These are phyloP conservation scores for Plasmodium knowlesi DNA, from an alignment of 169 alveolate species.

Conservation along the genomic window DNA sequence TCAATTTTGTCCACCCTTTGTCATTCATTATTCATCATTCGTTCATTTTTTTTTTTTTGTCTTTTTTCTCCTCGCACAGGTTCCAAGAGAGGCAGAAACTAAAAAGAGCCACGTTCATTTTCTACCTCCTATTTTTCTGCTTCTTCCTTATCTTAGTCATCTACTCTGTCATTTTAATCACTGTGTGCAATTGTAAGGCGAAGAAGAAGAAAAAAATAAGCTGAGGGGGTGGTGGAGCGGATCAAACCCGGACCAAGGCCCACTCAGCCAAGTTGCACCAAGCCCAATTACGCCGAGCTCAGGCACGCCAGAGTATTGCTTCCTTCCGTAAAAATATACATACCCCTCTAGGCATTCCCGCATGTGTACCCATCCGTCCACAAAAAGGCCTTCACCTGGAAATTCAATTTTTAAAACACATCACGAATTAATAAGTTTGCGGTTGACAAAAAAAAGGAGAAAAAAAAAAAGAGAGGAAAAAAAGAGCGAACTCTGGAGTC, in stretches of 20 bases:
- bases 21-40: neutral
- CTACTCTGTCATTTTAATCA: slow-evolving; percentile 16
- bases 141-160: slow-evolving; percentile 2
- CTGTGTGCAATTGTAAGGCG: slow-evolving; percentile 6
- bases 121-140: slow-evolving; percentile 7
- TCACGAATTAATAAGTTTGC: neutral
- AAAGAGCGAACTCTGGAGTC: neutral
- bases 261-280: neutral
- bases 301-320: neutral
- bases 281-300: no score
- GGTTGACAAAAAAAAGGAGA: neutral
- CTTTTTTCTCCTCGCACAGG: neutral
- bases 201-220: neutral
- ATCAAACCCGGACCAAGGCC: neutral
- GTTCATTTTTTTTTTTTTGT: neutral
- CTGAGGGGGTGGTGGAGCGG: neutral
- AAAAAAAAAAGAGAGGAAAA: neutral
- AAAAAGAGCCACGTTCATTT: slow-evolving; percentile 25
- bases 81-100: slow-evolving; percentile 37
- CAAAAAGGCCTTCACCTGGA: neutral
- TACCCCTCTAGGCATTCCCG: neutral
- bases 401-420: neutral
- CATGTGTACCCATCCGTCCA: neutral
- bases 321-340: neutral
- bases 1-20: neutral